A percentile compares a stretch with the other conserved stretches of the same genome.
These are phyloP conservation scores for Anacardium occidentale DNA, from an alignment of 345 rosid genomes.

Conservation along the genomic window DNA sequence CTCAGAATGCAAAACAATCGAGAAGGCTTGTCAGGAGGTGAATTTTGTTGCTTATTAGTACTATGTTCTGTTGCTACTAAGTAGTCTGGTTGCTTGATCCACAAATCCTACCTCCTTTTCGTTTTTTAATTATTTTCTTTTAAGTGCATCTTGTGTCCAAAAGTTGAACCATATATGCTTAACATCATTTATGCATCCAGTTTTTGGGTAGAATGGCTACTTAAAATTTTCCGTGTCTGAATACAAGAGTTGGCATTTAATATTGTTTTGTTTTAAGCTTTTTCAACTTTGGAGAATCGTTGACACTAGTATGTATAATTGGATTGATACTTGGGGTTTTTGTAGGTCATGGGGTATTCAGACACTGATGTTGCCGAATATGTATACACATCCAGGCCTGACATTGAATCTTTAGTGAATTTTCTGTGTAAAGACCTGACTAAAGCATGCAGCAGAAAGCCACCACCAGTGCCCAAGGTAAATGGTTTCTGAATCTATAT, in stretches of 20 bases:
- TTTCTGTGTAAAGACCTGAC: slow-evolving; percentile 78
- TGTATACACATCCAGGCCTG: slow-evolving; percentile 66
- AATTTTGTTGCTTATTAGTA: slow-evolving; percentile 15
- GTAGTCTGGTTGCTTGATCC: not conserved
- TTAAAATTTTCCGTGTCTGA: not conserved
- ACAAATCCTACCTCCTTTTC: too few relatives aligned
- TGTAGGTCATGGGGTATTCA: slow-evolving; percentile 84
- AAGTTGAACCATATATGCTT: not conserved
- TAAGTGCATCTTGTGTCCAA: not conserved
- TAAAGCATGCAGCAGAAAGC: slow-evolving; percentile 61
- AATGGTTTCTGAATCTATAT: not conserved
- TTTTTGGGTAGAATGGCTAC: not conserved
- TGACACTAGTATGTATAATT: not conserved
- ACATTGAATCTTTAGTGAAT: slow-evolving; percentile 50
- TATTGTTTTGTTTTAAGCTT: not conserved
- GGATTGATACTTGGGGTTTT: slow-evolving; percentile 19
- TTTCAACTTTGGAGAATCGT: not conserved
- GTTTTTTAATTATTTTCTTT: too few relatives aligned
- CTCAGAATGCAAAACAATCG: slow-evolving; percentile 92
- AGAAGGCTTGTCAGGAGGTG: slow-evolving; percentile 82
- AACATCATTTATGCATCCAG: not conserved
- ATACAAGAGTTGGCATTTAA: not conserved
- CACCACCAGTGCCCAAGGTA: slow-evolving; percentile 89
- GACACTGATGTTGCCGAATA: slow-evolving; percentile 97
- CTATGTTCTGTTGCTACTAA: not conserved